These are phyloP conservation scores for Hamamelis virginiana DNA, from an alignment of 164 flowering plant genomes.

Conservation along the genomic window DNA sequence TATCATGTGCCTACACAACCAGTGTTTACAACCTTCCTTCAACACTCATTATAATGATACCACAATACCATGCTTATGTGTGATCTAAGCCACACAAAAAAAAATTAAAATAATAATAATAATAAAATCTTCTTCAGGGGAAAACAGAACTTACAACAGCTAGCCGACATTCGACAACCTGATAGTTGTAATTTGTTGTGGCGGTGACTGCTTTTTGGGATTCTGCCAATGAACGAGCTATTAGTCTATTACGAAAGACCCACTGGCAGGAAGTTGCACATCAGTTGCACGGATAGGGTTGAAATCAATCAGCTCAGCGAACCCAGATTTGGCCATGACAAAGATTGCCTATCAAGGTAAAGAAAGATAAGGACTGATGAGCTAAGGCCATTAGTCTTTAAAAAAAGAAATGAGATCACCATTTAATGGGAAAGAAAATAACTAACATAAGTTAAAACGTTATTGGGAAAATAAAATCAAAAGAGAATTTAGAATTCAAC, in stretches of 20 bases:
- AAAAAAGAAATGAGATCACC: neutral
- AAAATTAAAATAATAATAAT: no score
- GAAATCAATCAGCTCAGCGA: constrained; percentile 95
- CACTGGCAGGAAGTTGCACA: constrained; percentile 92
- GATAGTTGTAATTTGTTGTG: constrained; percentile 91
- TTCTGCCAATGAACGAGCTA: constrained; percentile 92
- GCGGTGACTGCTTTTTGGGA: constrained; percentile 98
- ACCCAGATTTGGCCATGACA: constrained; percentile 91
- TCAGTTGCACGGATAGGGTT: constrained; percentile 96
- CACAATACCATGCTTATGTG: no score
- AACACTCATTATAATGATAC: no score
- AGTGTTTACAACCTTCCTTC: no score
- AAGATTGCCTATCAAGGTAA: constrained; percentile 75
- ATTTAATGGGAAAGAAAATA: no score
- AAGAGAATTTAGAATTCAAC: no score
- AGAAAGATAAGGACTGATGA: neutral
- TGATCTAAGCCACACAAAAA: no score
- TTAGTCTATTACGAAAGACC: constrained; percentile 85
- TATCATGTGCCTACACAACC: no score
- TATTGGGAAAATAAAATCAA: no score
- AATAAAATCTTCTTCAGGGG: neutral
- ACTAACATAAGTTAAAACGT: no score
- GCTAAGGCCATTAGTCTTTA: neutral
- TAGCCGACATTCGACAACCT: constrained; percentile 93
- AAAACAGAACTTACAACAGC: constrained; percentile 67